Base-by-base conservation (phyloP, 176 grass and related monocot genomes). In the Cymbopogon citratus region DNA sequence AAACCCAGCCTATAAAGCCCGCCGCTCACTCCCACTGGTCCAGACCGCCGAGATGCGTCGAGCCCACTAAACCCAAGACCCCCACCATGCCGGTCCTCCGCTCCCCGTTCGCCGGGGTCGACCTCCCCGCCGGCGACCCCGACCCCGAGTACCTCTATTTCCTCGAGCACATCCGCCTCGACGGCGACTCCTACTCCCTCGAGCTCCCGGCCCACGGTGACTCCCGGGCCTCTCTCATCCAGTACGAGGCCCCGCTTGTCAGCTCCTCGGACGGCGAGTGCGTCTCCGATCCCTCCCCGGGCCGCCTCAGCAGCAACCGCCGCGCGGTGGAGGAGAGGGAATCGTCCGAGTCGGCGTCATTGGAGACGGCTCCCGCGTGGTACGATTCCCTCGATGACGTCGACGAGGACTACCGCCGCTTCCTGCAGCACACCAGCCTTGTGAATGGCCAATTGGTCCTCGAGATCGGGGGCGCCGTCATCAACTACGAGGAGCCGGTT, bases 71-170 rank as follows among this genome's bases (percentile, higher is more conserved):
- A 59, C n/a, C 27, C 66, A 5, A 3, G 6, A 1, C 6, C 19
- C 52, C 18, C 4, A 25, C 18, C 40, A 72, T 86, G 52, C 69
- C 70, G 40, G 45, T 52, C 4, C 24, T 71, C 43, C 51, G 76
- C 35, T 78, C 61, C 52, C 66, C 75, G 39, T 46, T 59, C 81
- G 80, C 76, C 51, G 38, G 6, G 16, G 74, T 65, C 76, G 66
- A 69, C 70, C 9, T 66, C 66, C 79, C 88, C 63, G 68, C 66
- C 78, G 84, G 73, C 15, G 43, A 84, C 6, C 54, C 48, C 45
- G 94, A 97, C 78, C 62, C 86, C 7, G 85, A 92, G 5, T 97
- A 91, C 70, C 68, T 86, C 59, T 84, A 90, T 57, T 98, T 91
- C 88, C 80, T 98, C 70, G 70, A 71, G 56, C 74, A 85, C 87